Evolutionary conservation across 352 stramenopile species (phyloP), one percentile per base, ranked within the genome.

Genomic region (Phytophthora pinifolia): DNA sequence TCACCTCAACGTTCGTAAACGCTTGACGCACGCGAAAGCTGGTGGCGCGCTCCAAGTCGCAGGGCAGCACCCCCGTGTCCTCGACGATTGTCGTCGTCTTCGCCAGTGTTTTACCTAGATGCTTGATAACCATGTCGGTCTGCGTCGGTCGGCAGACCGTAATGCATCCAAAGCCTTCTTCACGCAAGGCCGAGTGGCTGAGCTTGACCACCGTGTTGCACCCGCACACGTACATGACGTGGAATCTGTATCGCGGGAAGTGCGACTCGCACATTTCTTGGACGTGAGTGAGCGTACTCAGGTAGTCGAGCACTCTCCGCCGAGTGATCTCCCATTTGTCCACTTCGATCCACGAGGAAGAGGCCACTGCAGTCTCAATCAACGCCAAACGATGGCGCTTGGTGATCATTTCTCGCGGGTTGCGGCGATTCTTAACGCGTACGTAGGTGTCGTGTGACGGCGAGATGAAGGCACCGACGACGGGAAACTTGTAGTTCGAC

Each of bases 261-360:
- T 89, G 77, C 12, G 69, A 56, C 34, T 89, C 74, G 41, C 82
- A 92, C 71, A 89, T 88, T 59, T 92, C 79, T 29, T 76, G 68
- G 20, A 87, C 71, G 49, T 91, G 81, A 1, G 66, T 86, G 43
- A 92, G 59, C 29, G 77, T 89, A 42, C 77, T 89, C 25, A 89
- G 67, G 50, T 92, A 92, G 54, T 92, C 79, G 18, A 89, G 58
- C 38, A 92, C 82, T 15, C 82, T 63, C 6, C 82, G 57, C 8
- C 82, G 68, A 58, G 79, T 92, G 56, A 89, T 89, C 59, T 89
- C 82, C 79, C 82, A 88, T 54, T 89, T 92, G 63, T 92, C 78
- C n/a, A 86, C 79, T 59, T 92, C 75, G 46, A 92, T 89, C 82
- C 82, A 92, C 12, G 79, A 88, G 0, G 79, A 89, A 3, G 70